Conservation (phyloP, 495 filamentous ascomycete species). For the Podospora pseudocomata region DNA sequence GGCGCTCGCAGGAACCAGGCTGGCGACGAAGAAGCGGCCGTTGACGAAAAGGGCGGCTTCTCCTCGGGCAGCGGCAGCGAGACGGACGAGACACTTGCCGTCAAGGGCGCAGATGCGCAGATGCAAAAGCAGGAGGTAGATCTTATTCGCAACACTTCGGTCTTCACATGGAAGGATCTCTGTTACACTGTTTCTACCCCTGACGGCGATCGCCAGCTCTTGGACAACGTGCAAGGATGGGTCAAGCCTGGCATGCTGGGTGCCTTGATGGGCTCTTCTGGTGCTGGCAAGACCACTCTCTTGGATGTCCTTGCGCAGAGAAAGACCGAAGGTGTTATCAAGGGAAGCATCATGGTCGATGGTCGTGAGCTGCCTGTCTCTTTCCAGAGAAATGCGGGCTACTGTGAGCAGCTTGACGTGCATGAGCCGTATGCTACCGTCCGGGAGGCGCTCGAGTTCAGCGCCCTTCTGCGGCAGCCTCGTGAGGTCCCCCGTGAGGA, state of each 20-base stretch:
- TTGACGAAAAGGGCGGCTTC: conserved; percentile 42
- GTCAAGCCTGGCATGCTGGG: conserved; percentile 77
- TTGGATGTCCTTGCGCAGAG: conserved; percentile 68
- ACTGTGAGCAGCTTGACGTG: conserved; percentile 82
- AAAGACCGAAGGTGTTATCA: conserved; percentile 66
- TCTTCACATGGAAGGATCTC: conserved; percentile 60
- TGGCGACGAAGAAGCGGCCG: conserved; percentile 31
- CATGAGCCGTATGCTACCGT: conserved; percentile 78
- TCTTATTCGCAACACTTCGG: conserved; percentile 47
- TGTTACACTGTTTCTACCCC: conserved; percentile 63
- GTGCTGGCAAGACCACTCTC: conserved; percentile 71
- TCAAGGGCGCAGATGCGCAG: conserved; percentile 24
- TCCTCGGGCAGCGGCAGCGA: conserved; percentile 13
- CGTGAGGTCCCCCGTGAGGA: conserved; percentile 58
- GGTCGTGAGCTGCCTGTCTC: conserved; percentile 63
- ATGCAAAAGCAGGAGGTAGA: conserved; percentile 21
- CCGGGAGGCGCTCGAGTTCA: conserved; percentile 74
- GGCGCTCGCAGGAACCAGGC: not conserved
- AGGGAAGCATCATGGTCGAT: conserved; percentile 72
- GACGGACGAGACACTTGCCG: conserved; percentile 6
- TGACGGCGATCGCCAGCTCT: conserved; percentile 52
- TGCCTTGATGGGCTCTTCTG: conserved; percentile 78
- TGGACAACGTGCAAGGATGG: conserved; percentile 69
- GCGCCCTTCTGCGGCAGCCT: conserved; percentile 74
- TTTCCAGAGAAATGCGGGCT: conserved; percentile 84